Evolutionary conservation across 148 eudicot species (phyloP).

Genomic region (Cornus controversa): DNA sequence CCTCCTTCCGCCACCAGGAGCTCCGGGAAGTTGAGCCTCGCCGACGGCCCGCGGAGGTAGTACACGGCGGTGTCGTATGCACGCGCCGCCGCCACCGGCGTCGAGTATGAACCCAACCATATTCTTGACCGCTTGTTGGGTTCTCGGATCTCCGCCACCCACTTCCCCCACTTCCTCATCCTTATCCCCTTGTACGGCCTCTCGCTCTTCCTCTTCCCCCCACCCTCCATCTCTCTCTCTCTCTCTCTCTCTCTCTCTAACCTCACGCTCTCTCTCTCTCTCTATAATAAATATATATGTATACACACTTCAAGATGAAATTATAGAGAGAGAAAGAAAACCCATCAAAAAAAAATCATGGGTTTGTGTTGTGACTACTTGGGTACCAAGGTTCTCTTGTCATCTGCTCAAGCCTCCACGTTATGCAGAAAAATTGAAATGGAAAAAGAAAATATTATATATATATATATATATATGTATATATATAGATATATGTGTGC

Average conservation of each 20-base stretch:
- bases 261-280: neutral
- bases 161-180: conserved; percentile 98
- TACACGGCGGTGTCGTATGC: conserved; percentile 95
- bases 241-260: neutral
- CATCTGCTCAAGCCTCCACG: conserved; percentile 9
- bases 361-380: conserved; percentile 4
- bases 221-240: conserved; percentile 33
- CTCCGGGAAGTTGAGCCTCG: conserved; percentile 83
- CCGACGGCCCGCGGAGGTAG: conserved; percentile 71
- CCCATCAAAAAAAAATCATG: neutral
- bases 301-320: neutral
- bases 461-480: too few species aligned
- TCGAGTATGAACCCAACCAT: conserved; percentile 82
- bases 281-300: neutral
- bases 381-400: neutral
- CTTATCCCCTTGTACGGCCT: conserved; percentile 85
- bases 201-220: conserved; percentile 43
- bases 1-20: conserved; percentile 29
- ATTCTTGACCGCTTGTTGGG: conserved; percentile 91
- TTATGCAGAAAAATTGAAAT: conserved; percentile 2
- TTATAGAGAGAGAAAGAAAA: neutral
- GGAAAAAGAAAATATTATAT: neutral
- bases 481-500: neutral
- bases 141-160: conserved; percentile 95
- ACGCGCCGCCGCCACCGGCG: conserved; percentile 82